phyloP scores from a whole-genome alignment of 306 rosid species.

The Fragaria vesca region DNA sequence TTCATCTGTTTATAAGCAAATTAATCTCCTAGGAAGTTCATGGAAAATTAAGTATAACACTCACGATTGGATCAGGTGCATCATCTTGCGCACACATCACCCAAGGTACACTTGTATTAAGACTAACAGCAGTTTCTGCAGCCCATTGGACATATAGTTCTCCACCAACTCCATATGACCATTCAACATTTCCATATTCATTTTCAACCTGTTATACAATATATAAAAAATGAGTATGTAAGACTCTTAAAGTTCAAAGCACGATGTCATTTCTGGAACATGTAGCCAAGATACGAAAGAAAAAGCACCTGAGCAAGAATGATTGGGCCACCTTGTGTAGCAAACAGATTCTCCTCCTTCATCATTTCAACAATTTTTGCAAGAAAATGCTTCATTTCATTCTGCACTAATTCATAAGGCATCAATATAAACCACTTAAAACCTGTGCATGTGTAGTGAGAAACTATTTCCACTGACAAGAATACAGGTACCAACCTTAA shows the following conservation, averaged over 20 bases:
- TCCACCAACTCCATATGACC: constrained; percentile 24
- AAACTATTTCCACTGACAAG: background rate
- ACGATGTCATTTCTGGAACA: background rate
- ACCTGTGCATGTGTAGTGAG: background rate
- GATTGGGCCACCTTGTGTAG: constrained; percentile 32
- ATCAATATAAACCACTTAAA: background rate
- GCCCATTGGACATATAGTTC: constrained; percentile 30
- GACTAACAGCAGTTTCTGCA: constrained; percentile 28
- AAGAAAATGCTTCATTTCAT: constrained; percentile 18
- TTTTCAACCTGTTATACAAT: constrained; percentile 23
- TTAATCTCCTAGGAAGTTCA: no score
- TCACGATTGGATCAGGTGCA: constrained; percentile 32
- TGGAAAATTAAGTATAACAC: constrained; percentile 2
- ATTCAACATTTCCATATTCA: constrained; percentile 25
- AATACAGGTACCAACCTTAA: constrained; percentile 21
- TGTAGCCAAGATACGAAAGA: background rate
- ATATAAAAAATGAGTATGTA: background rate
- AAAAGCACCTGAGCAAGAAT: constrained; percentile 28
- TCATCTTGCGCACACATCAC: constrained; percentile 33
- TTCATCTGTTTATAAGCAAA: background rate
- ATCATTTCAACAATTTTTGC: constrained; percentile 26
- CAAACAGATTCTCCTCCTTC: constrained; percentile 28
- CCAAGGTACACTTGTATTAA: constrained; percentile 28
- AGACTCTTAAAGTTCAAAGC: background rate
- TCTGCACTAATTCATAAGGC: constrained; percentile 1